Conservation (phyloP, 805 yeast species). For the Yamadazyma akitaensis region DNA sequence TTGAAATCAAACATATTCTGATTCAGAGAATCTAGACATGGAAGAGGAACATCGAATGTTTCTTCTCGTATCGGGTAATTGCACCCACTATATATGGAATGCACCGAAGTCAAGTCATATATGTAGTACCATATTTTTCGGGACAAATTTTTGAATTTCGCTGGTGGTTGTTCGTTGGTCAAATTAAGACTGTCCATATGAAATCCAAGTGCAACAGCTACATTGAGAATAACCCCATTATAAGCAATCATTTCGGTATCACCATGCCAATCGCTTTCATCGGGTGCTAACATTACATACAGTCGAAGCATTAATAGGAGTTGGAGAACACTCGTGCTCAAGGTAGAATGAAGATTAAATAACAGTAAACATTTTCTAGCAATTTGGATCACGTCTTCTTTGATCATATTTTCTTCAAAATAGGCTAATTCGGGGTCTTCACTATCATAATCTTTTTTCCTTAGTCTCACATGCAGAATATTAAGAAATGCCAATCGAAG, state of each 20-base stretch:
- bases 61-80: neutral
- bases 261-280: slow-evolving; percentile 55
- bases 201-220: slow-evolving; percentile 1
- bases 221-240: slow-evolving; percentile 45
- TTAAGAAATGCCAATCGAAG: slow-evolving; percentile 30
- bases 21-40: neutral
- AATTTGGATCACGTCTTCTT: slow-evolving; percentile 23
- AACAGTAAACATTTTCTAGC: slow-evolving; percentile 35
- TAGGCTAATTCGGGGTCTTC: slow-evolving; percentile 19
- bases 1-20: neutral
- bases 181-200: neutral
- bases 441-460: too few species aligned
- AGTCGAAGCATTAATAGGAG: slow-evolving; percentile 50
- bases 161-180: neutral
- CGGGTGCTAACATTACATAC: slow-evolving; percentile 48
- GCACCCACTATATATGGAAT: slow-evolving; percentile 5
- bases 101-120: neutral
- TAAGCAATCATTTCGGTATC: slow-evolving; percentile 52
- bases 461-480: neutral
- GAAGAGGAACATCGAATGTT: neutral
- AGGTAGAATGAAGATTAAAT: slow-evolving; percentile 29
- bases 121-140: slow-evolving; percentile 3
- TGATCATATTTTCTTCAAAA: slow-evolving; percentile 26
- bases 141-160: neutral
- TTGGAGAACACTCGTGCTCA: slow-evolving; percentile 51